Evolutionary conservation across 768 basidiomycete species (phyloP).

Genomic region (Rickenella mellea): DNA sequence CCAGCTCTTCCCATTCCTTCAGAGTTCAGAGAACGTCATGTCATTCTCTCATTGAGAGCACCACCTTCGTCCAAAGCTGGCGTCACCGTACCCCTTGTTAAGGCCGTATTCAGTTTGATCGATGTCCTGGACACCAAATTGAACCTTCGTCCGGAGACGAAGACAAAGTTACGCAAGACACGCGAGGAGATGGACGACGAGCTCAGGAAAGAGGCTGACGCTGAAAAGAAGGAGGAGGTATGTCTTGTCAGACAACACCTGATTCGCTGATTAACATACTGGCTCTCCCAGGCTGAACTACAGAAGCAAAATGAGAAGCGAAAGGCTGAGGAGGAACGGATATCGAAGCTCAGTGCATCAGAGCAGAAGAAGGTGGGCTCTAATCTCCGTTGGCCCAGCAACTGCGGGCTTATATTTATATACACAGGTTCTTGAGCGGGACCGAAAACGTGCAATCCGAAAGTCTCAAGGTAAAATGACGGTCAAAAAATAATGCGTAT

Average conservation of each 20-base stretch:
- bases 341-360: constrained; percentile 62
- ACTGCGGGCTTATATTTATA: constrained; percentile 2
- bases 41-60: constrained; percentile 56
- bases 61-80: constrained; percentile 39
- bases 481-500: constrained; percentile 35
- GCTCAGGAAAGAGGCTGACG: constrained; percentile 57
- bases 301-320: constrained; percentile 66
- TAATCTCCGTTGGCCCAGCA: neutral
- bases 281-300: constrained; percentile 34
- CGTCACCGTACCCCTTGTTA: constrained; percentile 50
- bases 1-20: constrained; percentile 44
- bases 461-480: constrained; percentile 59
- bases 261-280: neutral
- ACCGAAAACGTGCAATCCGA: constrained; percentile 60
- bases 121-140: constrained; percentile 48
- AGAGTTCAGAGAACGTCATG: constrained; percentile 54
- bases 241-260: constrained; percentile 8
- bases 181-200: constrained; percentile 64
- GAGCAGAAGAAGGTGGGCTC: constrained; percentile 71
- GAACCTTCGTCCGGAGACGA: constrained; percentile 74
- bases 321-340: constrained; percentile 61
- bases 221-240: constrained; percentile 66
- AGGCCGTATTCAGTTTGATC: constrained; percentile 64
- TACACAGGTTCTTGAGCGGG: constrained; percentile 56
- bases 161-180: constrained; percentile 60